Evolutionary conservation across 305 asterid genomes (phyloP), one percentile per base, ranked within the genome.

Genomic region (Withania somnifera): DNA sequence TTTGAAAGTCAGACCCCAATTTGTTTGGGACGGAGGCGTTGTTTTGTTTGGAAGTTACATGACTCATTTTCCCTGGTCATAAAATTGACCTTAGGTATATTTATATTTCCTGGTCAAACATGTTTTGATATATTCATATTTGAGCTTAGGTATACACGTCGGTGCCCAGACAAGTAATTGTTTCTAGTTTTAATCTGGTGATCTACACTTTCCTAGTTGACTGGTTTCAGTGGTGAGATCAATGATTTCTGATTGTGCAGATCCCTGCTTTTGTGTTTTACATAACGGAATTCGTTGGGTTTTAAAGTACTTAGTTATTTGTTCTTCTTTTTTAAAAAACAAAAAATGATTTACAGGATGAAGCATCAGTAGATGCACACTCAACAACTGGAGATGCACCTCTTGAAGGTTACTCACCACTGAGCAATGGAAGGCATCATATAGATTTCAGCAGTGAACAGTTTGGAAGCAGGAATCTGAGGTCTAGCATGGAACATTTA

Each of bases 401-500:
- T 60, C 42, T 51, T 73, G 86, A 71, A 75, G 88, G 84, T 50
- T 86, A 86, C 81, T 77, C 80, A 56, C 73, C 73, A 42, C 85
- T 80, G 81, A 87, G 88, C 87, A 86, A 85, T 52, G 88, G 90
- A 67, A 87, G 86, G 78, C 82, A 78, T 60, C 82, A 78, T 60
- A 76, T 77, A 32, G 85, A 84, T 84, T 82, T 83, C 67, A 78
- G 54, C 63, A 73, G 30, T 67, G 90, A 89, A 52, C 83, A 69
- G 76, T 86, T 84, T 84, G 88, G 90, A 81, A 87, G 93, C 36
- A 91, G 89, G 81, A 86, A 83, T 83, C 85, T 97, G 88, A 91
- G 87, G 88, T 92, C 97, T 78, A 91, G 98, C 91, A 85, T 97
- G 86, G 94, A 91, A 83, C 97, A 92, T 85, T 88, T 95, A 82